Evolutionary conservation across 768 basidiomycete genomes (phyloP).

Genomic region (Pholiota conissans): DNA sequence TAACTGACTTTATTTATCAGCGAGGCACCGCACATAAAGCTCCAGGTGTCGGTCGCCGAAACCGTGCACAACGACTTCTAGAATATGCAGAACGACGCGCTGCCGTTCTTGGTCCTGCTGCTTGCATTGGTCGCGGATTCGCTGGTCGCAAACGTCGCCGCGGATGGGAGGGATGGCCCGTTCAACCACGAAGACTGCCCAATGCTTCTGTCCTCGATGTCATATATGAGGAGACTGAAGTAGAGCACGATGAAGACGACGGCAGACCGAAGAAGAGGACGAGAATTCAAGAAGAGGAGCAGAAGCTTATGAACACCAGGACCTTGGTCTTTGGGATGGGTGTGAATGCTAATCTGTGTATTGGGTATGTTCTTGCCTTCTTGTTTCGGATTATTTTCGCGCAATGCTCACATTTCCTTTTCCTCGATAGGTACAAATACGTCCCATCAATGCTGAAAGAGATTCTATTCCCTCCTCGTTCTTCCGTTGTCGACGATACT

Average conservation of each 20-base stretch:
- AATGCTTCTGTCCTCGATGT: conserved; percentile 42
- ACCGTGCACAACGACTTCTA: conserved; percentile 62
- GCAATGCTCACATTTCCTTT: background rate
- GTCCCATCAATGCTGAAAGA: conserved; percentile 40
- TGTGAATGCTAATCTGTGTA: conserved; percentile 34
- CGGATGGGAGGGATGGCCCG: conserved; percentile 32
- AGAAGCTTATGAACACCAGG: conserved; percentile 41
- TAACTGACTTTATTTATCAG: conserved; percentile 29
- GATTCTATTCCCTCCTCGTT: conserved; percentile 42
- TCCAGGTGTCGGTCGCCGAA: conserved; percentile 56
- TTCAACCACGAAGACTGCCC: conserved; percentile 29
- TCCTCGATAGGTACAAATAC: conserved; percentile 58
- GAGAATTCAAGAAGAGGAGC: conserved; percentile 38
- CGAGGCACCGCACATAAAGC: conserved; percentile 48
- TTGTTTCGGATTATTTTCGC: background rate
- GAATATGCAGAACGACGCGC: conserved; percentile 67
- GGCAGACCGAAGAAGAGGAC: conserved; percentile 17
- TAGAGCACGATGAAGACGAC: conserved; percentile 24
- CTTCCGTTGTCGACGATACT: conserved; percentile 12
- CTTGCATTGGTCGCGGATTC: conserved; percentile 25
- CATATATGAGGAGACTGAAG: conserved; percentile 36
- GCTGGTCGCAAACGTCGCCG: conserved; percentile 45
- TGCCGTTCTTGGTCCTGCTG: conserved; percentile 37
- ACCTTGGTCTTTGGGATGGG: conserved; percentile 51
- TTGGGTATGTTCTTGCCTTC: conserved; percentile 46